These are phyloP conservation scores for Gymnopilus junonius DNA, from an alignment of 768 basidiomycete genomes.

Conservation along the genomic window DNA sequence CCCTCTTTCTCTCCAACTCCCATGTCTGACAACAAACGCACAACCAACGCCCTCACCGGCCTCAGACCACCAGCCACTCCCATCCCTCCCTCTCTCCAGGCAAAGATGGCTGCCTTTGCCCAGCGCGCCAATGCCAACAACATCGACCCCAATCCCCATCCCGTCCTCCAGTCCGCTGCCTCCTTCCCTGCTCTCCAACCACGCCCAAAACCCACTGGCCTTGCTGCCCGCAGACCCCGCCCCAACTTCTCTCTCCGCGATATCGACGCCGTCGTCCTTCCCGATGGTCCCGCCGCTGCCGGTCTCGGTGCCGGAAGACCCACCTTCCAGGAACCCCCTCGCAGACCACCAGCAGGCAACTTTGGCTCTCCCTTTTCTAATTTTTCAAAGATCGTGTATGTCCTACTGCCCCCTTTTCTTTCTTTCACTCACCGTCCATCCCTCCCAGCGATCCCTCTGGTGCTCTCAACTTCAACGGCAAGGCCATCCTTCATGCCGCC, in stretches of 20 bases:
- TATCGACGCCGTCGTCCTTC: constrained; percentile 46
- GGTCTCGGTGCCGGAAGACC: constrained; percentile 76
- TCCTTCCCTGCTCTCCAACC: constrained; percentile 19
- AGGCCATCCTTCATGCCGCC: constrained; percentile 88
- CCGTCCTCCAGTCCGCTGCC: constrained; percentile 18
- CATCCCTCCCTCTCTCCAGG: constrained; percentile 88
- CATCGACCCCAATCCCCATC: constrained; percentile 28
- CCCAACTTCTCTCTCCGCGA: constrained; percentile 67
- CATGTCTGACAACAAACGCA: constrained; percentile 28
- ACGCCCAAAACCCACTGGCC: constrained; percentile 34
- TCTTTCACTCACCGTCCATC: constrained; percentile 5
- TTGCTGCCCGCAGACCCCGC: constrained; percentile 51
- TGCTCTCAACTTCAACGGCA: constrained; percentile 91
- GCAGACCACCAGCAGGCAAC: constrained; percentile 40
- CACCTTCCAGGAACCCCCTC: constrained; percentile 42
- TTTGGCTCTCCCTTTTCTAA: constrained; percentile 86
- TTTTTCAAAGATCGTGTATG: constrained; percentile 93
- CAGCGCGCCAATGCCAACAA: constrained; percentile 36
- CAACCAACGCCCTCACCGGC: constrained; percentile 37
- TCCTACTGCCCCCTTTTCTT: constrained; percentile 21
- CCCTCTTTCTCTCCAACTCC: constrained; percentile 21
- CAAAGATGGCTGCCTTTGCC: constrained; percentile 88
- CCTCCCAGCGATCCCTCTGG: constrained; percentile 87
- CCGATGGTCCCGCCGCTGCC: constrained; percentile 62
- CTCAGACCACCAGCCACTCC: constrained; percentile 59